Conservation (phyloP, 2,329 filamentous ascomycete species). For the Fusarium devonianum region DNA sequence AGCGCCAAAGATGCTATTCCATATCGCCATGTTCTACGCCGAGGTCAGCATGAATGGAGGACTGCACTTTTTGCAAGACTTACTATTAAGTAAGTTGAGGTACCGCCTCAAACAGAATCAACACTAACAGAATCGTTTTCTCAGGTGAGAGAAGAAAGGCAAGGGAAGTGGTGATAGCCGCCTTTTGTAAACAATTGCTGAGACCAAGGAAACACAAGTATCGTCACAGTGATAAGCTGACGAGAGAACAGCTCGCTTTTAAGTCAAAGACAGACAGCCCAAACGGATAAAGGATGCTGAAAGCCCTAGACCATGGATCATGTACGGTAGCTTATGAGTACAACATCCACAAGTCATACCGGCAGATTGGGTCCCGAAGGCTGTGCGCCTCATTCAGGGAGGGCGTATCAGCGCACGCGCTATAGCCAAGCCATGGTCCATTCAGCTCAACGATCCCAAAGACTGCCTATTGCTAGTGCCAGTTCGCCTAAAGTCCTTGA, state of each 20-base stretch:
- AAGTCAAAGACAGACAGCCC: conserved; percentile 1
- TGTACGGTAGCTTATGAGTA: conserved; percentile 7
- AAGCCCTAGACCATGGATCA: background rate
- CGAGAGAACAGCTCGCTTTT: background rate
- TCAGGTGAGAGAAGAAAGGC: too few relatives aligned
- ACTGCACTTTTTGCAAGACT: background rate
- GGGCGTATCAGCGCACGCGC: conserved; percentile 1
- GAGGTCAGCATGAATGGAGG: background rate
- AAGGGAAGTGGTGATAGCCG: conserved; percentile 1
- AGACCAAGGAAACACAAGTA: too few relatives aligned
- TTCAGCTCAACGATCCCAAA: background rate
- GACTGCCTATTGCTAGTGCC: background rate
- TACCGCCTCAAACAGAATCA: conserved; percentile 1
- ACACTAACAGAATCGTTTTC: background rate
- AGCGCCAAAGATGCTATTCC: conserved; percentile 1
- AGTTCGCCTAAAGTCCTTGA: background rate
- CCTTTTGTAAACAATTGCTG: background rate
- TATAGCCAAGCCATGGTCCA: conserved; percentile 5
- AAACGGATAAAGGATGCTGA: background rate
- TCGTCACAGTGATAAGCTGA: too few relatives aligned
- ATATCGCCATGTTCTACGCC: conserved; percentile 31
- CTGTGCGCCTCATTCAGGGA: conserved; percentile 9
- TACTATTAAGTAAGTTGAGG: too few relatives aligned
- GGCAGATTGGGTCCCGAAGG: background rate
- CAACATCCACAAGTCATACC: conserved; percentile 1